These are phyloP conservation scores for Fusarium ramigenum DNA, from an alignment of 2,329 filamentous ascomycete species.

Conservation along the genomic window DNA sequence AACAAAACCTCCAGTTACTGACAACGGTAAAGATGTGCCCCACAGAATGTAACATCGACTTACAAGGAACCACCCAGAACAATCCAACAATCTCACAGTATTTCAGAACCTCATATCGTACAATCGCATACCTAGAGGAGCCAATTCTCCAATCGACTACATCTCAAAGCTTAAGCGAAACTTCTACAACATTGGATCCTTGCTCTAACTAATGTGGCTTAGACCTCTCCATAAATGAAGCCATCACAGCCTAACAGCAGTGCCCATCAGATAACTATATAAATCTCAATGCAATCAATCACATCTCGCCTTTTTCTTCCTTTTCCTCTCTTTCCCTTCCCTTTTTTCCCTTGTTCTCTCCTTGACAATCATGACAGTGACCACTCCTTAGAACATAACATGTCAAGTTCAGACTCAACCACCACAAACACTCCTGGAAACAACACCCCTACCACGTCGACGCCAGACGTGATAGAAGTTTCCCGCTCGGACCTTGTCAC, in stretches of 20 bases:
- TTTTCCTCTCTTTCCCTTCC: neutral
- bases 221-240: neutral
- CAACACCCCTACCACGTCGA: neutral
- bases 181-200: constrained; percentile 3
- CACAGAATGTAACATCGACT: constrained; percentile 1
- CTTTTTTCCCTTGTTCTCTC: neutral
- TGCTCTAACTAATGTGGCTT: neutral
- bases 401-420: constrained; percentile 7
- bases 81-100: neutral
- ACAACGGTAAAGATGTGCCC: neutral
- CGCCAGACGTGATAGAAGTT: constrained; percentile 16
- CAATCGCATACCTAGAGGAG: neutral
- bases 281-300: neutral
- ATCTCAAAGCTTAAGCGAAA: neutral
- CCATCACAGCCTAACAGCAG: neutral
- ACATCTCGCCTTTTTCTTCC: neutral
- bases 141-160: neutral
- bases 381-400: constrained; percentile 5
- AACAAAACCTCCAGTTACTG: neutral
- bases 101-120: neutral
- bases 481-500: constrained; percentile 14
- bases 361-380: neutral
- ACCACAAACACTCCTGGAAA: neutral
- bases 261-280: neutral
- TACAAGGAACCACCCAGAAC: constrained; percentile 19